Evolutionary conservation across 164 flowering plant species (phyloP), one percentile per base, ranked within the genome.

Genomic region (Berberis thunbergii): DNA sequence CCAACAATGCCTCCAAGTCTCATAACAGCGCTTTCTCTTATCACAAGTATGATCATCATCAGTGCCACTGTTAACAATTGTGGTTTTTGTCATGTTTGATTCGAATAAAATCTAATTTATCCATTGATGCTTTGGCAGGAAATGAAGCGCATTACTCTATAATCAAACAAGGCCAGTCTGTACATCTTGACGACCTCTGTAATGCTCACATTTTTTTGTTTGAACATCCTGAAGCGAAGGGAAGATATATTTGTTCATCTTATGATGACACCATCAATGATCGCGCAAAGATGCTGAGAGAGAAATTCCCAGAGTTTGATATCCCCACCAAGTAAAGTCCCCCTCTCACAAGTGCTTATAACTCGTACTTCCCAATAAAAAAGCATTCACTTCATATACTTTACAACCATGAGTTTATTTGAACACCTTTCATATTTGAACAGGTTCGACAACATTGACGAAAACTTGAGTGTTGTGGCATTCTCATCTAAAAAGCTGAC

Each of bases 401-500:
- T 26, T 6, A 11, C 1, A 52, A 10, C 11, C 2, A 48, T 48
- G 10, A 52, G 3, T 52, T 52, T 52, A 2, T 10, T 10, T 52
- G 13, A 1, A 4, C 6, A 4, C 49, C 8, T 46, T 52, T 45
- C 41, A 9, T 4, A 2, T 42, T 49, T 42, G 8, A 6, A 39
- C 72, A 87, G 91, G 79, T 84, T 88, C 67, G 67, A 74, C 41
- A 83, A 65, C 4, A 66, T 78, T 1, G 83, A 82, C 5, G 84
- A 81, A 68, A 72, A 74, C 56, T 44, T 84, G 61, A 13, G 67
- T 62, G 46, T 13, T 2, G 78, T 84, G 5, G 39, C 6, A 2
- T 85, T 88, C 75, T 77, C 81, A 9, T 80, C 91, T 6, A 83
- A 85, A 66, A 88, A 83, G 74, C 50, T 88, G 57, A 62, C 1